phyloP scores from a whole-genome alignment of 345 rosid species.

The Arabis alpina region DNA sequence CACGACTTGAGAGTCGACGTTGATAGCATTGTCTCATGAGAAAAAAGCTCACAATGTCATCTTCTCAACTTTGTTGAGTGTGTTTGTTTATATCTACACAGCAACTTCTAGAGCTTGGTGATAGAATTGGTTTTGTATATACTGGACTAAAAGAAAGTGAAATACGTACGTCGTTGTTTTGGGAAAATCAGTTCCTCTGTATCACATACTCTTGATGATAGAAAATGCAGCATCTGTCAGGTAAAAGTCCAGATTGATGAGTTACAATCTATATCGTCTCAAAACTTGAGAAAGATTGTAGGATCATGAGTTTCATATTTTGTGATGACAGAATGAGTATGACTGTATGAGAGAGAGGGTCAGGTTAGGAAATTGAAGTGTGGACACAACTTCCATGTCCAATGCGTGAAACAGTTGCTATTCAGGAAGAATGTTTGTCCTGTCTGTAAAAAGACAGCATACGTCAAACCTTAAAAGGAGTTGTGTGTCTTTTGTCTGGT shows the following conservation, averaged over 20 bases:
- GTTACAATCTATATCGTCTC: neutral
- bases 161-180: slow-evolving; percentile 58
- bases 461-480: slow-evolving; percentile 46
- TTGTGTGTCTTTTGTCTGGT: neutral
- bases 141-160: slow-evolving; percentile 86
- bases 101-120: slow-evolving; percentile 91
- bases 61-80: neutral
- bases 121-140: slow-evolving; percentile 77
- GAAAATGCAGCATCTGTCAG: slow-evolving; percentile 90
- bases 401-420: slow-evolving; percentile 89
- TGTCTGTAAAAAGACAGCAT: slow-evolving; percentile 72
- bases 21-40: slow-evolving; percentile 41
- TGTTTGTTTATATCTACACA: slow-evolving; percentile 40
- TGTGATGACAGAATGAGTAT: slow-evolving; percentile 62
- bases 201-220: slow-evolving; percentile 53
- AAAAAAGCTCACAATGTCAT: neutral
- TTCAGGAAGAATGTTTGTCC: slow-evolving; percentile 81
- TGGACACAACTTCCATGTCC: slow-evolving; percentile 77
- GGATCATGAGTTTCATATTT: slow-evolving; percentile 4
- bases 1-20: slow-evolving; percentile 50
- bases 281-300: neutral
- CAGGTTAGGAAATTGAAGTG: slow-evolving; percentile 75
- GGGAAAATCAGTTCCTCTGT: slow-evolving; percentile 55
- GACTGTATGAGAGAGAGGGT: slow-evolving; percentile 54
- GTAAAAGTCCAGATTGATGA: slow-evolving; percentile 42